A percentile compares a stretch with the other conserved stretches of the same genome.
These are phyloP conservation scores for Emergomyces pasteurianus DNA, from an alignment of 2,329 filamentous ascomycete species.

Conservation along the genomic window DNA sequence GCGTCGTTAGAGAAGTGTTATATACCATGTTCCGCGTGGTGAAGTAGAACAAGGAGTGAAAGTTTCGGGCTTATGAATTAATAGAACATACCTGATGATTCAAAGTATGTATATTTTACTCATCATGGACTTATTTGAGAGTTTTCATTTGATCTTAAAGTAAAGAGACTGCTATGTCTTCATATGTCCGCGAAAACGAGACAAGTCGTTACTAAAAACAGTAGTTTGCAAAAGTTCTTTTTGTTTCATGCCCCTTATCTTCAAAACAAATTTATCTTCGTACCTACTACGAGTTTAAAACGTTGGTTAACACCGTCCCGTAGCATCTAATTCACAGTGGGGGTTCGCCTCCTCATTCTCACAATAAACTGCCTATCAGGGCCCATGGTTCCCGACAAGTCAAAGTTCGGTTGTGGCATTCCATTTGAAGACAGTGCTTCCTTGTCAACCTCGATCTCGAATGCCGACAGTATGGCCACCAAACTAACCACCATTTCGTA, in stretches of 20 bases:
- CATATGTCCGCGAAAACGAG: background rate
- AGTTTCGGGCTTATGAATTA: background rate
- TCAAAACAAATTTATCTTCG: background rate
- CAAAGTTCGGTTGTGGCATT: slow-evolving; percentile 2
- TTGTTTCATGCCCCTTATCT: background rate
- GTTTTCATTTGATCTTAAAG: background rate
- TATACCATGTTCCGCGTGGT: background rate
- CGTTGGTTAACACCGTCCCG: background rate
- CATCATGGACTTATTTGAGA: background rate
- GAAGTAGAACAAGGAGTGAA: background rate
- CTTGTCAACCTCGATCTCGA: slow-evolving; percentile 9
- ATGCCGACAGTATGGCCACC: slow-evolving; percentile 4
- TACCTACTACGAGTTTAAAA: background rate
- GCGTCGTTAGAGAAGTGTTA: background rate
- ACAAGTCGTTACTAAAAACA: background rate
- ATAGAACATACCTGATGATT: background rate
- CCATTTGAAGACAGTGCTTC: slow-evolving; percentile 6
- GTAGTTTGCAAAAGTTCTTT: too few relatives aligned
- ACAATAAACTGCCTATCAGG: slow-evolving; percentile 10
- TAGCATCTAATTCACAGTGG: background rate
- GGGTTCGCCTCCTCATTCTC: slow-evolving; percentile 7
- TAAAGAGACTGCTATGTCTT: background rate
- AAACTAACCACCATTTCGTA: slow-evolving; percentile 4
- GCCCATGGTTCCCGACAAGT: slow-evolving; percentile 3
- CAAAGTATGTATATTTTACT: background rate